These are phyloP conservation scores for Funneliformis geosporum DNA, from an alignment of 192 early-diverging fungal genomes.

Conservation along the genomic window DNA sequence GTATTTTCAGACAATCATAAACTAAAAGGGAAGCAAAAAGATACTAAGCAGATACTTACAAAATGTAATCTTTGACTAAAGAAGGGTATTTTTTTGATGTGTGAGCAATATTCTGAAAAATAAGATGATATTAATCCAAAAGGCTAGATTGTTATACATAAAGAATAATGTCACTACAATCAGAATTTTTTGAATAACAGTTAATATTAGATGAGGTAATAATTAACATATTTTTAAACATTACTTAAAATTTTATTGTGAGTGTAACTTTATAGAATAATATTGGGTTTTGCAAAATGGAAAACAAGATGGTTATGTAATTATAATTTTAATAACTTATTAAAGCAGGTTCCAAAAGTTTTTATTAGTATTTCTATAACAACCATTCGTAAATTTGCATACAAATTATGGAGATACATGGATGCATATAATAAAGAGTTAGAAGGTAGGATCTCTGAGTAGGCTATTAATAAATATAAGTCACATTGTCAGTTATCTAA, in stretches of 20 bases:
- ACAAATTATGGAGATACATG: background rate
- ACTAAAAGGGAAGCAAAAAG: too few relatives aligned
- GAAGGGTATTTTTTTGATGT: too few relatives aligned
- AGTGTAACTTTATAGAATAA: too few relatives aligned
- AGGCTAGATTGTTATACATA: slow-evolving; percentile 1
- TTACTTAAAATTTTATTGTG: too few relatives aligned
- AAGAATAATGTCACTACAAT: background rate
- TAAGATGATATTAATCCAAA: background rate
- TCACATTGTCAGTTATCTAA: too few relatives aligned
- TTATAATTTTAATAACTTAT: background rate
- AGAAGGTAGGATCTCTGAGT: background rate
- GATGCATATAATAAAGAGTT: background rate
- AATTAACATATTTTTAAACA: too few relatives aligned
- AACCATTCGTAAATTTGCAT: background rate
- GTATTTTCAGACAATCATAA: too few relatives aligned
- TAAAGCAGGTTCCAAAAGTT: background rate
- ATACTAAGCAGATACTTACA: too few relatives aligned
- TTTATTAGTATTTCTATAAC: background rate
- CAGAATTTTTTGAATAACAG: slow-evolving; percentile 23
- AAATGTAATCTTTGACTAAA: background rate
- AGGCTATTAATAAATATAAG: background rate
- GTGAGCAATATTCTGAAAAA: too few relatives aligned
- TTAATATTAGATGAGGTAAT: too few relatives aligned
- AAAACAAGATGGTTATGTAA: too few relatives aligned
- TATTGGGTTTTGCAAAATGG: too few relatives aligned